These are phyloP conservation scores for Gracilaria domingensis DNA, from an alignment of 23 red algal genomes.

Conservation along the genomic window DNA sequence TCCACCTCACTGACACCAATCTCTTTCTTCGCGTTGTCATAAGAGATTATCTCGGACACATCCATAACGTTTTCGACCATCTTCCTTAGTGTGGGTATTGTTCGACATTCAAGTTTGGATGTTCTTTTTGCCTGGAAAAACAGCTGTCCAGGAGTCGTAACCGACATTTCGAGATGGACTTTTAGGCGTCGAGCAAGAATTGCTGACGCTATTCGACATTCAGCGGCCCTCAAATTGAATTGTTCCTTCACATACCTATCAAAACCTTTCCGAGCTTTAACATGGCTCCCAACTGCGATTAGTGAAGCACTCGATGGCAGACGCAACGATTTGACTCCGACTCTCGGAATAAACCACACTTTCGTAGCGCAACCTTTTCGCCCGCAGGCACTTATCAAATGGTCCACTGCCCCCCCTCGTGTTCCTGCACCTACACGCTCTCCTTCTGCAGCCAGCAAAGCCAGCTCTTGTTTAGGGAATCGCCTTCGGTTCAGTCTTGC, in stretches of 20 bases:
- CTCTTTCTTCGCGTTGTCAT: slow-evolving; percentile 17
- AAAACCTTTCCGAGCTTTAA: slow-evolving; percentile 52
- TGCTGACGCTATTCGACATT: slow-evolving; percentile 71
- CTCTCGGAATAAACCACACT: slow-evolving; percentile 53
- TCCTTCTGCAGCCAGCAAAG: slow-evolving; percentile 48
- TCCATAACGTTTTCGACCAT: slow-evolving; percentile 28
- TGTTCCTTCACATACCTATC: slow-evolving; percentile 18
- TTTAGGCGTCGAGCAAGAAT: slow-evolving; percentile 49
- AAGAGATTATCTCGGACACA: slow-evolving; percentile 10
- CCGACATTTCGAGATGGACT: slow-evolving; percentile 42
- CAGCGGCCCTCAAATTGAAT: slow-evolving; percentile 66
- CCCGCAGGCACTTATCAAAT: slow-evolving; percentile 62
- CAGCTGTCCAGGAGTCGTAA: slow-evolving; percentile 72
- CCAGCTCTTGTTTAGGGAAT: slow-evolving; percentile 48
- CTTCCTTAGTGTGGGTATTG: slow-evolving; percentile 19
- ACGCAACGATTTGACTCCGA: not conserved
- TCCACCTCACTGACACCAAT: slow-evolving; percentile 37
- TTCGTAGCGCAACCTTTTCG: slow-evolving; percentile 17
- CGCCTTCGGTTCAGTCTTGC: slow-evolving; percentile 57
- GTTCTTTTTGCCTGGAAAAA: slow-evolving; percentile 47
- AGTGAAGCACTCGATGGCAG: slow-evolving; percentile 26
- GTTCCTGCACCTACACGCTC: slow-evolving; percentile 62
- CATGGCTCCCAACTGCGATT: slow-evolving; percentile 34
- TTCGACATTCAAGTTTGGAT: slow-evolving; percentile 28
- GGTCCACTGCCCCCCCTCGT: slow-evolving; percentile 63